Evolutionary conservation across 805 yeast species (phyloP), one percentile per base, ranked within the genome.

Genomic region (Yamadazyma tumulicola): DNA sequence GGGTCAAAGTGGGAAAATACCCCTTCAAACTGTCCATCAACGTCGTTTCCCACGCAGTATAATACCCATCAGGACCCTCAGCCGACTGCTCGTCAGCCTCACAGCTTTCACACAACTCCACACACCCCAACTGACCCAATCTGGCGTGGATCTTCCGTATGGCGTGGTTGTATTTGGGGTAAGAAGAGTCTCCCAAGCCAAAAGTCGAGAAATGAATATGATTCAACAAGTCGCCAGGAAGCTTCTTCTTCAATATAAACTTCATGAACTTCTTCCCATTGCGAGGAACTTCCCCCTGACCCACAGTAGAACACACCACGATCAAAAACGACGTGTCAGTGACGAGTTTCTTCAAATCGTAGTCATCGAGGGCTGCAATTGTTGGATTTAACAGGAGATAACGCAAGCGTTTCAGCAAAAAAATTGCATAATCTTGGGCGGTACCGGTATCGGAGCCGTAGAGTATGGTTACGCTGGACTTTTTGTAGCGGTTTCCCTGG

Each of bases 361-460:
- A 77, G 28, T 77, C 80, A 46, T 84, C 85, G 42, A 86, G 52
- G 0, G 82, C 55, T 7, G 69, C 59, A 4, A 82, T 60, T 1
- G 42, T 59, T 11, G 80, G 74, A 30, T 50, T 59, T 46, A 75
- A 69, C 46, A 74, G 73, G 32, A 67, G 57, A 44, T 84, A 69
- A 33, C 74, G 74, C 30, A 85, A 68, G 26, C 69, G 64, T 37
- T 72, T 66, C 12, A 77, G 70, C 16, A 89, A 59, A 20, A 77
- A 68, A 26, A 72, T 70, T 0, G 97, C 96, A 50, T 76, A 81
- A 48, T 91, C 97, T 49, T 83, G 85, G 1, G 96, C 74, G 50
- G 85, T 89, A 0, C 97, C 97, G 0, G 97, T 85, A 52, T 89
- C 97, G 1, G 96, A 81, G 0, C 97, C 97, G 57, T 83, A 89